Evolutionary conservation across 2,329 filamentous ascomycete species (phyloP), one percentile per base, ranked within the genome.

Genomic region (Talaromyces sp.): DNA sequence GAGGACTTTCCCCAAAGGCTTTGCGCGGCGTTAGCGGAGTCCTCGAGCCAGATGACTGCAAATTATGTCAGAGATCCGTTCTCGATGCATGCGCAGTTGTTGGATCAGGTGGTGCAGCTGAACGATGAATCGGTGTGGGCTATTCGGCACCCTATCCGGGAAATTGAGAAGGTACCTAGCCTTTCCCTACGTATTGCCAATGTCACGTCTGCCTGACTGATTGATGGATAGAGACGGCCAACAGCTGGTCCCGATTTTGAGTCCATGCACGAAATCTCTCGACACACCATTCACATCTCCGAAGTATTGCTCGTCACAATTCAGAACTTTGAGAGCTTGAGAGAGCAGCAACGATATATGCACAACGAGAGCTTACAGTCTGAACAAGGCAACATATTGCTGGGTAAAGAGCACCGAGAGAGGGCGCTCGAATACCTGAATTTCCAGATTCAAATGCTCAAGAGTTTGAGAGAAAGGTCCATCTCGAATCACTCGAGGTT

Each of bases 401-500:
- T 57, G 6, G 42, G 31, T 37, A 48, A 50, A 42, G 50, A 63
- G 23, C 55, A 59, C 37, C 57, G 58, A 6, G 62, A 63, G 31
- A 40, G 46, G 37, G 62, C 57, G 12, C 39, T 42, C 8, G 62
- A 60, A 21, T 60, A 63, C 39, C 6, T 63, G 23, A 48, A 63
- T 31, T 63, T 63, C 14, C 62, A 63, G 23, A 63, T 63, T 40
- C 62, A 63, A 28, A 63, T 63, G 58, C 50, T 63, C 23, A 60
- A 56, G n/a, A 63, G 62, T 48, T 18, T 63, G 39, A 63, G 58
- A 14, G 62, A 63, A 33, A 39, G 62, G 14, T 63, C 62, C n/a
- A 42, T 60, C 14, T 63, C 62, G 25, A 63, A 63, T 37, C 52
- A 63, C 35, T 60, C 62, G 6, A 54, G 62, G 21, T 25, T 63